phyloP scores from a whole-genome alignment of 257 asterid species.

The Nicotiana otophora region DNA sequence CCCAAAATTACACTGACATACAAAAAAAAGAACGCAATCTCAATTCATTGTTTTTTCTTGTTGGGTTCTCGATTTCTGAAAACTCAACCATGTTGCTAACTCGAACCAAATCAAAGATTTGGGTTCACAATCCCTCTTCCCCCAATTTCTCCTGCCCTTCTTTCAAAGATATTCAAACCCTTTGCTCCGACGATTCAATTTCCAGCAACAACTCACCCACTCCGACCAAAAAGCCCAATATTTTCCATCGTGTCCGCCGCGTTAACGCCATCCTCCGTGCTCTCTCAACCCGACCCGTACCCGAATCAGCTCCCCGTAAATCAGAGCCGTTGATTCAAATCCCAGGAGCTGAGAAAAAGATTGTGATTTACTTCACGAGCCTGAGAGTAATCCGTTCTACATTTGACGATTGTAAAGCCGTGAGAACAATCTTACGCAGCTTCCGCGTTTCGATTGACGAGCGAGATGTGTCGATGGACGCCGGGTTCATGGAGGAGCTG shows the following conservation, averaged over 20 bases:
- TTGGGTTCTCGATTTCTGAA: neutral
- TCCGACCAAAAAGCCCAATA: constrained; percentile 20
- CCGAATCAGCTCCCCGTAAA: constrained; percentile 3
- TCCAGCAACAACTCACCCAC: constrained; percentile 10
- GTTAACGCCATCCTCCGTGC: constrained; percentile 51
- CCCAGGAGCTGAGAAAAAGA: constrained; percentile 59
- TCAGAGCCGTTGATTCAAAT: constrained; percentile 39
- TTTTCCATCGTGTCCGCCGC: constrained; percentile 75
- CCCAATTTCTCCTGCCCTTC: constrained; percentile 63
- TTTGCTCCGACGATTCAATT: constrained; percentile 40
- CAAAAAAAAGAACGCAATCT: neutral
- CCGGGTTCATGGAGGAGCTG: constrained; percentile 66
- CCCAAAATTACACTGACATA: neutral
- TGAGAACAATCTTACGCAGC: constrained; percentile 54
- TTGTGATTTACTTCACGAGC: constrained; percentile 80
- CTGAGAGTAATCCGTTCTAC: constrained; percentile 78
- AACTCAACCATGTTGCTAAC: constrained; percentile 70
- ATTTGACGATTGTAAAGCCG: constrained; percentile 78
- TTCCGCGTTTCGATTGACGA: constrained; percentile 80
- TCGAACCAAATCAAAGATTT: constrained; percentile 53
- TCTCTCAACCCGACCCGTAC: constrained; percentile 26
- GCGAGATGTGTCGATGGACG: constrained; percentile 85
- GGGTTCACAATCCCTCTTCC: constrained; percentile 32
- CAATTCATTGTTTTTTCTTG: neutral
- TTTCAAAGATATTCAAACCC: constrained; percentile 71